phyloP scores from a whole-genome alignment of 345 rosid species.

The Laguncularia racemosa region DNA sequence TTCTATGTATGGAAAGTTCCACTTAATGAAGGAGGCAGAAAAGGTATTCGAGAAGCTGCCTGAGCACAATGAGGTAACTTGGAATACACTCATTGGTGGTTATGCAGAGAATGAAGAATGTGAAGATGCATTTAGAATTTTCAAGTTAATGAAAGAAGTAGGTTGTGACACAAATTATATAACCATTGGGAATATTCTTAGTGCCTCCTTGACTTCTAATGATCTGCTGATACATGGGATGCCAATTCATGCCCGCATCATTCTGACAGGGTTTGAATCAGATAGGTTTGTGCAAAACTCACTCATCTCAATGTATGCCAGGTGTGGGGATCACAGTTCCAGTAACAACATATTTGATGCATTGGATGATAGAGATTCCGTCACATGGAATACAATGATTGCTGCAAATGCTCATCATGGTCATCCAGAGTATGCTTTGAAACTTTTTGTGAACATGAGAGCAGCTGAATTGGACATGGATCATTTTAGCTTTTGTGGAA shows the following conservation, averaged over 20 bases:
- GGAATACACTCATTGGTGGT: slow-evolving; percentile 87
- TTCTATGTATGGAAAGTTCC: slow-evolving; percentile 62
- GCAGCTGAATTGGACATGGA: slow-evolving; percentile 46
- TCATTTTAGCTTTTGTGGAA: slow-evolving; percentile 69
- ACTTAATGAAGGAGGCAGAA: slow-evolving; percentile 46
- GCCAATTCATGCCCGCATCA: slow-evolving; percentile 52
- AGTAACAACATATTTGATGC: slow-evolving; percentile 44
- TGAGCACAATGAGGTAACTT: slow-evolving; percentile 48
- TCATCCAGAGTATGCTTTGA: slow-evolving; percentile 57
- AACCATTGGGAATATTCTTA: slow-evolving; percentile 57
- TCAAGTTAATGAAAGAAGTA: slow-evolving; percentile 54
- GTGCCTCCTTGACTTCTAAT: slow-evolving; percentile 48
- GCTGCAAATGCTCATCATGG: slow-evolving; percentile 72
- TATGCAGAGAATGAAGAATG: slow-evolving; percentile 51
- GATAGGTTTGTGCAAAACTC: slow-evolving; percentile 55
- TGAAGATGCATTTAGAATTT: slow-evolving; percentile 37
- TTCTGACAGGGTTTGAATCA: slow-evolving; percentile 54
- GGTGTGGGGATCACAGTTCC: slow-evolving; percentile 62
- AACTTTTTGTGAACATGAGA: slow-evolving; percentile 50
- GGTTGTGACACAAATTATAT: slow-evolving; percentile 43
- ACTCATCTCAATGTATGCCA: slow-evolving; percentile 77
- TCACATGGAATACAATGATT: slow-evolving; percentile 75
- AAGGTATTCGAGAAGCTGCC: slow-evolving; percentile 42
- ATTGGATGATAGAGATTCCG: slow-evolving; percentile 31
- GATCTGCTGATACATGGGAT: slow-evolving; percentile 43